Conservation (phyloP, 1,284 basidiomycete genomes). For the Phellinidium pouzarii region DNA sequence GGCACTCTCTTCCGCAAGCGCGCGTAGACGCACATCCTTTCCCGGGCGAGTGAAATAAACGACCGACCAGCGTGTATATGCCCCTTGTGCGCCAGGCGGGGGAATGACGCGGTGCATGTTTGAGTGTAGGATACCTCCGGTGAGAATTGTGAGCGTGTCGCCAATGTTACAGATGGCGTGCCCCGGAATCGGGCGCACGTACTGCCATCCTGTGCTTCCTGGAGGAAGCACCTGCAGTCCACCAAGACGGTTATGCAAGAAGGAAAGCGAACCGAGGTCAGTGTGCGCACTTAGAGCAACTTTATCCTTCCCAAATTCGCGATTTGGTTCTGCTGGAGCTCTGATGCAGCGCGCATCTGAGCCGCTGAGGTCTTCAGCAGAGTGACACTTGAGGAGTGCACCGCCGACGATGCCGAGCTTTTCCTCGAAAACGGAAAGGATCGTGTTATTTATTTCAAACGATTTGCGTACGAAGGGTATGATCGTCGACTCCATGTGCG, state of each 20-base stretch:
- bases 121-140: conserved; percentile 49
- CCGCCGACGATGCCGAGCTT: conserved; percentile 48
- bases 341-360: conserved; percentile 55
- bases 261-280: no score
- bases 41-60: conserved; percentile 59
- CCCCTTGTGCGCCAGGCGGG: conserved; percentile 36
- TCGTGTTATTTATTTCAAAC: conserved; percentile 43
- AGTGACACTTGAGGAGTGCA: conserved; percentile 40
- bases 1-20: conserved; percentile 41
- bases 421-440: conserved; percentile 51
- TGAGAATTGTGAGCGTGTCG: conserved; percentile 50
- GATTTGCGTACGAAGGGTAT: conserved; percentile 52
- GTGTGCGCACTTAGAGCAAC: conserved; percentile 35
- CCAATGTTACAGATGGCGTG: conserved; percentile 57
- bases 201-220: conserved; percentile 56
- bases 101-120: conserved; percentile 42
- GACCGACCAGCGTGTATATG: conserved; percentile 47
- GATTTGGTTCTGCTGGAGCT: conserved; percentile 22
- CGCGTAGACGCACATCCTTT: conserved; percentile 39
- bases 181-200: conserved; percentile 46
- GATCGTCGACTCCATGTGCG: conserved; percentile 42
- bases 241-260: conserved; percentile 63
- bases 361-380: conserved; percentile 40
- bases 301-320: conserved; percentile 24
- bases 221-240: conserved; percentile 66